Evolutionary conservation across 176 grass and related monocot genomes (phyloP), one percentile per base, ranked within the genome.

Genomic region (Oryza australiensis): DNA sequence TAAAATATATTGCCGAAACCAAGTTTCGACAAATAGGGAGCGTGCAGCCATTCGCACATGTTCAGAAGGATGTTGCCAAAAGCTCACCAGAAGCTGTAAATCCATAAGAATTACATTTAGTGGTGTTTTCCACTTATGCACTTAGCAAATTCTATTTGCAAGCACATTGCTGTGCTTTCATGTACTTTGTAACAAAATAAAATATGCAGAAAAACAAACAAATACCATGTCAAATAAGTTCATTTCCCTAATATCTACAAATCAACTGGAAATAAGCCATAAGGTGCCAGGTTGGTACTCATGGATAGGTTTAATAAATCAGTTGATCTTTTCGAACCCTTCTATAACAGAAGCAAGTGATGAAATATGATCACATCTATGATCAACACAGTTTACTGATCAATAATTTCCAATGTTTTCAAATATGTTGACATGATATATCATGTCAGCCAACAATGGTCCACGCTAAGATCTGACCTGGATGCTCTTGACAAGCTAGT

Each of bases 231-330:
- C n/a, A n/a, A n/a, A 14, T 59, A 60, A 55, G 30, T 74, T 55
- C 1, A 73, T 42, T 55, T 73, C 69, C 27, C 72, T 57, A 55
- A 70, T 15, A 37, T 60, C 20, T 13, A 63, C 38, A 76, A 41
- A 62, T 63, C 55, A 63, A 76, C 13, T 76, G 15, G 8, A n/a
- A 0, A 63, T 7, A 76, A 76, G 74, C 37, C 55, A 41, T 12
- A 63, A 5, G 60, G 16, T 22, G 8, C 38, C 38, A 41, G 8
- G 38, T 5, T 41, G 45, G 28, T 59, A 49, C 3, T 26, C 18
- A 41, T 34, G 20, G 30, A 32, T 70, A 80, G 78, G 7, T 70
- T 57, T 26, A 66, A 48, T 10, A 46, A 78, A 80, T 18, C 41
- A 51, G 43, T 51, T 80, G 18, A 27, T 79, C 41, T 35, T 51